Evolutionary conservation across 1,284 basidiomycete species (phyloP), one percentile per base, ranked within the genome.

Genomic region (Cryptococcus amylolentus): DNA sequence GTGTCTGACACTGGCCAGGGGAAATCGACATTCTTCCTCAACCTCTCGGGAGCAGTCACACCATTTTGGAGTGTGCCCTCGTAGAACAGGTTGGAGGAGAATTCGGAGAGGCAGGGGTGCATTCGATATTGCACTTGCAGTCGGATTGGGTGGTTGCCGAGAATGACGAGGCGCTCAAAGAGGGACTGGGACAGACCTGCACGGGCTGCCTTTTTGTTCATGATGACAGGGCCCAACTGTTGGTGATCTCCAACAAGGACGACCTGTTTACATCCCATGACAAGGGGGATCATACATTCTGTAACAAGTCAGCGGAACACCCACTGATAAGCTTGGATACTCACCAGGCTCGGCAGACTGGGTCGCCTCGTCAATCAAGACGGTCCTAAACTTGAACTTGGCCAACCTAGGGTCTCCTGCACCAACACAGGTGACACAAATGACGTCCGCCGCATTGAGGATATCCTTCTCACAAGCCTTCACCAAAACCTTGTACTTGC

Each of bases 31-130:
- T 97, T 92, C 81, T 94, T 96, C 77, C 94, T 84, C 64, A 98
- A 80, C 46, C 96, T 85, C 76, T 99, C 96, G 1, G 96, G 95
- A 12, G 96, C 96, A 10, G 96, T 98, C 57, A 98, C 96, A 78
- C 96, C 96, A 75, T 98, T 99, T 80, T 98, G 96, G 46, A 99
- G 80, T 0, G 94, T 96, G 20, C 96, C 96, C 76, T 99, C 96
- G 79, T 99, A 99, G 80, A 98, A 98, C 95, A 98, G 98, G 79
- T 98, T 98, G 60, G 92, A 96, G 1, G 96, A 95, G 80, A 98
- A 99, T 77, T 98, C 94, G 49, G 96, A 98, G 48, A 98, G 82
- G 77, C 95, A 98, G 14, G 96, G 96, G 75, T 98, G 96, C 96
- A 98, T 98, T 76, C 96, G 94, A 74, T 99, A 99, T 78, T 99